Conservation (phyloP, 352 stramenopile genomes). For the Pythium vanterpoolii region DNA sequence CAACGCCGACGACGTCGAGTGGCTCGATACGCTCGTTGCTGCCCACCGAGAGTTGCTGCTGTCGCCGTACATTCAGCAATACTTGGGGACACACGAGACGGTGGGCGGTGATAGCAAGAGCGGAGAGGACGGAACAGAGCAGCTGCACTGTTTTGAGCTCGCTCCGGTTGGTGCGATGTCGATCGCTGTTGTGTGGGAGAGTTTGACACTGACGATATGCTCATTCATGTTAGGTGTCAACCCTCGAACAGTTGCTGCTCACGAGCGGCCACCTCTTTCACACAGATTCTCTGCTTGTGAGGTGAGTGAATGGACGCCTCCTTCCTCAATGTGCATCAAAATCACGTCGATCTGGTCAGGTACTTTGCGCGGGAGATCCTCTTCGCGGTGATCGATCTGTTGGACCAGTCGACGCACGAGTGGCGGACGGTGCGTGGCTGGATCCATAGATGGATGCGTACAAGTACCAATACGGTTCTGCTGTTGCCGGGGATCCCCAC, state of each 20-base stretch:
- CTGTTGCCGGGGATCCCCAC: no score
- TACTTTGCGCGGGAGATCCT: conserved; percentile 24
- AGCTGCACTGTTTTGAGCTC: conserved; percentile 25
- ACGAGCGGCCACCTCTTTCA: background rate
- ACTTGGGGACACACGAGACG: conserved; percentile 9
- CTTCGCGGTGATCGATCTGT: conserved; percentile 27
- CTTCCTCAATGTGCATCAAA: background rate
- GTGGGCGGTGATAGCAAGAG: background rate
- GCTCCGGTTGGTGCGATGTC: conserved; percentile 10
- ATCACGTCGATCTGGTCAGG: background rate
- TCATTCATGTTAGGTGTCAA: conserved; percentile 1
- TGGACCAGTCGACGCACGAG: conserved; percentile 28
- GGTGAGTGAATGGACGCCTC: background rate
- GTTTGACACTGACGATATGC: background rate
- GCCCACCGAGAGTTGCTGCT: conserved; percentile 15
- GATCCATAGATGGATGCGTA: no score
- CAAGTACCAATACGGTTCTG: no score
- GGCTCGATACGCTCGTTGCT: conserved; percentile 8
- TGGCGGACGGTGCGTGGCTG: conserved; percentile 12
- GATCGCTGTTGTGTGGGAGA: background rate
- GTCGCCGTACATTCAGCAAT: conserved; percentile 25
- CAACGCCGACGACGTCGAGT: background rate
- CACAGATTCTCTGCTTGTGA: background rate
- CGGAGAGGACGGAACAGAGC: no score
- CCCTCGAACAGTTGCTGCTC: conserved; percentile 6